These are phyloP conservation scores for Leccinum solheimii DNA, from an alignment of 1,284 basidiomycete species.

Conservation along the genomic window DNA sequence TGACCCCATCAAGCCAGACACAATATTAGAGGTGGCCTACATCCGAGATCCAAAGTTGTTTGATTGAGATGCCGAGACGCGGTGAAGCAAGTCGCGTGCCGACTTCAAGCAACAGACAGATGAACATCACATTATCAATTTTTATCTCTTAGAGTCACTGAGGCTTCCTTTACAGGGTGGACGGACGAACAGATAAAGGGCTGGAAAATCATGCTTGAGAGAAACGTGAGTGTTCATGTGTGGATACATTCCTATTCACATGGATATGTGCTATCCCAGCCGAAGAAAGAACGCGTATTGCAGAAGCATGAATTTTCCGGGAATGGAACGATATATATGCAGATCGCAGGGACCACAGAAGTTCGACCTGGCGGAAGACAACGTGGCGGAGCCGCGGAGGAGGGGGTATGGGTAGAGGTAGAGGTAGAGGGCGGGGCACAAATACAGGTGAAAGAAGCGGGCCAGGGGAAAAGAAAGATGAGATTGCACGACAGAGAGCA, in stretches of 20 bases:
- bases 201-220: no score
- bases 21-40: constrained; percentile 74
- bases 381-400: constrained; percentile 26
- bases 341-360: not conserved
- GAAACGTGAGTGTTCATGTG: no score
- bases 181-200: no score
- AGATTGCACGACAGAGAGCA: constrained; percentile 49
- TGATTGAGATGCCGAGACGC: constrained; percentile 70
- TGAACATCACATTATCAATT: constrained; percentile 23
- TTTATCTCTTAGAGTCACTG: not conserved
- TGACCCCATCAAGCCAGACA: constrained; percentile 47
- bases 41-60: constrained; percentile 72
- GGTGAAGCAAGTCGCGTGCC: constrained; percentile 62
- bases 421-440: constrained; percentile 20
- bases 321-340: constrained; percentile 42
- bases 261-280: constrained; percentile 41
- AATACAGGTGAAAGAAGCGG: constrained; percentile 36
- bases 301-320: constrained; percentile 74
- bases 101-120: constrained; percentile 69
- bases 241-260: not conserved
- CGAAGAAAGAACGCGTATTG: constrained; percentile 71
- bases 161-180: not conserved
- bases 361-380: constrained; percentile 31
- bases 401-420: constrained; percentile 23
- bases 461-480: constrained; percentile 29